Percentiles rank a stretch among this genome's conserved stretches.
Conservation (phyloP, 352 stramenopile species). For the Pythium grandisporangium region DNA sequence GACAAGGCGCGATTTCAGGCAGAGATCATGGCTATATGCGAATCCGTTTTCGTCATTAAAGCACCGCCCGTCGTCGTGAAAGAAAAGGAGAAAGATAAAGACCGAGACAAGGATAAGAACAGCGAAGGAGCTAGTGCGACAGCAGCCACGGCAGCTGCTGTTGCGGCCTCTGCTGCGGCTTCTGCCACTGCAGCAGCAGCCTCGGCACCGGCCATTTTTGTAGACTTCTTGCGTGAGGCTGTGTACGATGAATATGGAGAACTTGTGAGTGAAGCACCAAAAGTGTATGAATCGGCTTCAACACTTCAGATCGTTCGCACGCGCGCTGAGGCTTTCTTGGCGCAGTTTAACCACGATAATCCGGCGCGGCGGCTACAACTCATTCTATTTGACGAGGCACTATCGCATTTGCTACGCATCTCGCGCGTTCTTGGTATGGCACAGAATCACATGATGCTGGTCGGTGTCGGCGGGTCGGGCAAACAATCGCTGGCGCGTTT, state of each 20-base stretch:
- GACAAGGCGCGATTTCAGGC: conserved; percentile 66
- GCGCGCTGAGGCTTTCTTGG: conserved; percentile 53
- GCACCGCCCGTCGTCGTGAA: conserved; percentile 1
- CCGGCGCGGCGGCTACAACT: conserved; percentile 55
- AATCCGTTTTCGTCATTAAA: conserved; percentile 29
- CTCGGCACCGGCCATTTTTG: conserved; percentile 25
- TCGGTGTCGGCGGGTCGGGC: conserved; percentile 83
- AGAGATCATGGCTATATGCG: conserved; percentile 34
- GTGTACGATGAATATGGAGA: conserved; percentile 79
- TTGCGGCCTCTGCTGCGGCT: neutral
- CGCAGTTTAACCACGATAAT: conserved; percentile 80
- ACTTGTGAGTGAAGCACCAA: conserved; percentile 64
- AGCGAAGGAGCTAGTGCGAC: neutral
- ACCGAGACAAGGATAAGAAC: neutral
- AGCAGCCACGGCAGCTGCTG: neutral
- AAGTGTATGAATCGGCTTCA: conserved; percentile 68
- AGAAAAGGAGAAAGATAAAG: conserved; percentile 18
- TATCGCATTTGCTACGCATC: conserved; percentile 81
- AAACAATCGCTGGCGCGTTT: conserved; percentile 82
- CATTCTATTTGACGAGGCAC: conserved; percentile 88
- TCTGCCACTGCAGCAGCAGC: neutral
- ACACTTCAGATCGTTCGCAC: conserved; percentile 33
- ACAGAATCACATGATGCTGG: conserved; percentile 87
- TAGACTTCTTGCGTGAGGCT: conserved; percentile 84
- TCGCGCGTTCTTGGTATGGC: conserved; percentile 69